Conservation (phyloP, 768 basidiomycete species). For the Lanmaoa pseudosensibilis region DNA sequence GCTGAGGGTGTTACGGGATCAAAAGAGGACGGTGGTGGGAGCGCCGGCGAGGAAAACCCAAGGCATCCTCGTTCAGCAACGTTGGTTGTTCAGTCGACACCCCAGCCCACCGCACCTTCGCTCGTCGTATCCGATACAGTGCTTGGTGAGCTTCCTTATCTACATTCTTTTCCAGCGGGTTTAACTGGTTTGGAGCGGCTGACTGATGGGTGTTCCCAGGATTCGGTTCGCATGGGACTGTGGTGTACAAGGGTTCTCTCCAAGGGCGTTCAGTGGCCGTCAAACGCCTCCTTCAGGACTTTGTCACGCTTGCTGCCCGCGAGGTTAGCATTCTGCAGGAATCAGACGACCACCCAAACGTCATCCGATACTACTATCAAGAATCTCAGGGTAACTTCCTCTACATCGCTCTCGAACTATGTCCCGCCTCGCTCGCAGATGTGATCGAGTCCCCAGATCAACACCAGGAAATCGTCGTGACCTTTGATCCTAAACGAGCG, state of each 20-base stretch:
- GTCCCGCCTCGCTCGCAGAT: conserved; percentile 87
- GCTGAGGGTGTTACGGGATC: conserved; percentile 15
- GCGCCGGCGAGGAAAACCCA: conserved; percentile 19
- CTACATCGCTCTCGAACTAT: conserved; percentile 95
- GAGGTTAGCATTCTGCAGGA: conserved; percentile 95
- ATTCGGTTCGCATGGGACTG: conserved; percentile 94
- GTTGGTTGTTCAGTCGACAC: conserved; percentile 28
- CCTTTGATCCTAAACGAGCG: conserved; percentile 87
- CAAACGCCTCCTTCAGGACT: conserved; percentile 92
- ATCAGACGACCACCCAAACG: conserved; percentile 97
- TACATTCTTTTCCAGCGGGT: not conserved
- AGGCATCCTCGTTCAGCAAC: conserved; percentile 9
- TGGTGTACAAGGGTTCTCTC: conserved; percentile 92
- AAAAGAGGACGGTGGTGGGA: conserved; percentile 41
- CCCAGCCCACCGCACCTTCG: conserved; percentile 40
- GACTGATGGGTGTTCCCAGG: conserved; percentile 47
- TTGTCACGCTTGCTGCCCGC: conserved; percentile 89
- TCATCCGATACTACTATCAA: conserved; percentile 98
- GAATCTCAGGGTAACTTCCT: conserved; percentile 92
- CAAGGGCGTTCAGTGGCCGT: conserved; percentile 98
- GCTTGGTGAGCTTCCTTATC: conserved; percentile 53
- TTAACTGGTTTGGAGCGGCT: not conserved
- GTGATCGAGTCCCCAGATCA: conserved; percentile 78
- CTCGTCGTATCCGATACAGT: conserved; percentile 72
- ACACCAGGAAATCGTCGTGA: conserved; percentile 72